Percentiles rank a stretch among this genome's conserved stretches.
phyloP scores from a whole-genome alignment of 129 eudicot species.

The Flaveria sonorensis region DNA sequence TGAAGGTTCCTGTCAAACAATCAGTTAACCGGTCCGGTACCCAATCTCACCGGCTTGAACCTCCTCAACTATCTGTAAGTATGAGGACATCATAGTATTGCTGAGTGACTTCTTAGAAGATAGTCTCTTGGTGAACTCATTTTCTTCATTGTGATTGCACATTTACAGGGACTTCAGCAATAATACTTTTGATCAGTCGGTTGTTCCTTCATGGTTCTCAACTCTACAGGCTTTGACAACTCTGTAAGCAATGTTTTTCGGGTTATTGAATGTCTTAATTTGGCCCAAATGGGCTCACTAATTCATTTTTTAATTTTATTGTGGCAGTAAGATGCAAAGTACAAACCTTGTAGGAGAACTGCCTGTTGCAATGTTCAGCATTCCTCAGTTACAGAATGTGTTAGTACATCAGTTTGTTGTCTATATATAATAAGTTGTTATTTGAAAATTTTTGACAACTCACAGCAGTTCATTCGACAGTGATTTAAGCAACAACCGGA shows the following conservation, averaged over 20 bases:
- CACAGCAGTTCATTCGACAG: conserved; percentile 6
- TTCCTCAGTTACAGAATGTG: conserved; percentile 64
- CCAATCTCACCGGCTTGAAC: conserved; percentile 49
- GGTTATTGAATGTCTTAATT: background rate
- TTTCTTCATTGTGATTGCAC: background rate
- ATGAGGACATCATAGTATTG: background rate
- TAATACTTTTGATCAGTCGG: conserved; percentile 35
- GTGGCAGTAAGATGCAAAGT: conserved; percentile 38
- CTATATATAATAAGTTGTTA: background rate
- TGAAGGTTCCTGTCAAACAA: conserved; percentile 44
- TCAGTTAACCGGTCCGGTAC: conserved; percentile 40
- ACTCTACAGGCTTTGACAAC: conserved; percentile 43
- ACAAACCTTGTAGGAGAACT: conserved; percentile 59
- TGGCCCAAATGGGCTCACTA: background rate
- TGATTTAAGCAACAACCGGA: conserved; percentile 51
- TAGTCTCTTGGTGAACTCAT: background rate
- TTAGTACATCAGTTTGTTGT: conserved; percentile 23
- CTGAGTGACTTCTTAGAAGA: background rate
- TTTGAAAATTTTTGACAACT: conserved; percentile 35
- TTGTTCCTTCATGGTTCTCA: conserved; percentile 43
- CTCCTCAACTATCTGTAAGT: conserved; percentile 47
- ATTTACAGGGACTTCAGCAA: conserved; percentile 55
- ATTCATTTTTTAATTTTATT: background rate
- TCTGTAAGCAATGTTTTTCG: conserved; percentile 29
- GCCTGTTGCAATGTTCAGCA: conserved; percentile 48